A percentile compares a stretch with the other conserved stretches of the same genome.
Conservation (phyloP, 2,329 filamentous ascomycete species). For the Coleophoma cylindrospora region DNA sequence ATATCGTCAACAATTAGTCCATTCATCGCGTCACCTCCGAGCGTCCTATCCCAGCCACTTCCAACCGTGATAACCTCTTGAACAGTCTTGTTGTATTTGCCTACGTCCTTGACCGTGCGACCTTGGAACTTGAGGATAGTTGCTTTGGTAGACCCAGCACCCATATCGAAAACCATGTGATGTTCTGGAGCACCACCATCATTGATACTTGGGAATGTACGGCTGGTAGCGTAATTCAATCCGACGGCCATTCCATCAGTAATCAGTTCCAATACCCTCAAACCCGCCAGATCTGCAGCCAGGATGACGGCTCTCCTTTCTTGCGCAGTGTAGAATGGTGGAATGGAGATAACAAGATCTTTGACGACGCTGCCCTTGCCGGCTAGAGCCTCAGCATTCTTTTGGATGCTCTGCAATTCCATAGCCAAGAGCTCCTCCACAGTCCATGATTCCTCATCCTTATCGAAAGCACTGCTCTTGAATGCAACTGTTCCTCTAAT, state of each 20-base stretch:
- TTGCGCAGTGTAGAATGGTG: constrained; percentile 82
- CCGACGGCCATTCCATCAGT: constrained; percentile 91
- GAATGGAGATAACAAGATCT: constrained; percentile 84
- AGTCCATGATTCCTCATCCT: constrained; percentile 62
- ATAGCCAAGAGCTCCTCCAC: constrained; percentile 95
- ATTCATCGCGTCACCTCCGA: constrained; percentile 89
- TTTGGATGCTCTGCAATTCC: constrained; percentile 87
- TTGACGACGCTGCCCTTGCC: constrained; percentile 69
- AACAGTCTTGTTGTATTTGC: constrained; percentile 92
- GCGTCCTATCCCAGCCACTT: constrained; percentile 79
- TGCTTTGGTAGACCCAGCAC: constrained; percentile 88
- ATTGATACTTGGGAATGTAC: constrained; percentile 80
- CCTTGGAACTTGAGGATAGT: constrained; percentile 88
- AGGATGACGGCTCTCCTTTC: constrained; percentile 83
- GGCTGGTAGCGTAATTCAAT: constrained; percentile 87
- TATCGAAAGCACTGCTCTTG: constrained; percentile 64
- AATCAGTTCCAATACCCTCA: constrained; percentile 79
- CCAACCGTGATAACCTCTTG: constrained; percentile 92
- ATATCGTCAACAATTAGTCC: constrained; percentile 86
- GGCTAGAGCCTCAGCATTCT: constrained; percentile 80
- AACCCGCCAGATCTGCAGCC: constrained; percentile 80
- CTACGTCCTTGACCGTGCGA: constrained; percentile 82
- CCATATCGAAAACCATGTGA: constrained; percentile 96
- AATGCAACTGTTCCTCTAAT: constrained; percentile 71
- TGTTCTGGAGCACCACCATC: constrained; percentile 84